Base-by-base conservation (phyloP, 164 flowering plant genomes). In the Tetracentron sinense region DNA sequence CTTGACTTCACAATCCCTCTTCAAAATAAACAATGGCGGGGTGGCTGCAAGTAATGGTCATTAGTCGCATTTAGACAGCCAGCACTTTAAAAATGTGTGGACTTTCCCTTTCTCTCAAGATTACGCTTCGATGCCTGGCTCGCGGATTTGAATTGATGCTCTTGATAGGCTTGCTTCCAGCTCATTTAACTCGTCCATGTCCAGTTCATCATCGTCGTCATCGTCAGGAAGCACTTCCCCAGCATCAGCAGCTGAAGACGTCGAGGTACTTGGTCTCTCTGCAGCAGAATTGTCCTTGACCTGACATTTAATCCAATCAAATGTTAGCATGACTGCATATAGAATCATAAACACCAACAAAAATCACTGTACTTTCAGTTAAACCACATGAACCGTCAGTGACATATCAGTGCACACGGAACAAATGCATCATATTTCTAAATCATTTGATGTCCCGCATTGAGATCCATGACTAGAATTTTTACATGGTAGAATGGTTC, bases 161-260 rank as follows among this genome's bases (percentile, higher is more conserved):
- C 58, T 89, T 44, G 92, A 79, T 31, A 92, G 69, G 74, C 94
- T 92, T 31, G 92, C 92, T 74, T 92, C 95, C 15, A 89, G 80
- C 71, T 89, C 92, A 66, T 92, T 75, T 68, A 92, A 72, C 79
- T 92, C 96, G 47, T 89, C 96, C 67, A 87, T 67, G 74, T 92
- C 96, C 51, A 84, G 75, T 50, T 87, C 93, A 55, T 90, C 94
- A 23, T 85, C 94, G 47, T 87, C 80, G 5, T 81, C 85, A 11
- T 74, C 86, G 25, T 55, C 78, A 25, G 55, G 71, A 35, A 62
- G 49, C 47, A 47, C 71, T 71, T 63, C 78, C 35, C 73, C 89
- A 56, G 68, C 72, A 60, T 74, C 78, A 55, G 57, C 72, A 56
- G 31, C 79, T 25, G 70, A 76, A 26, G 72, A 63, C 2, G 81